phyloP scores from a whole-genome alignment of 2,329 filamentous ascomycete species.

The Stagonosporopsis rhizophila region DNA sequence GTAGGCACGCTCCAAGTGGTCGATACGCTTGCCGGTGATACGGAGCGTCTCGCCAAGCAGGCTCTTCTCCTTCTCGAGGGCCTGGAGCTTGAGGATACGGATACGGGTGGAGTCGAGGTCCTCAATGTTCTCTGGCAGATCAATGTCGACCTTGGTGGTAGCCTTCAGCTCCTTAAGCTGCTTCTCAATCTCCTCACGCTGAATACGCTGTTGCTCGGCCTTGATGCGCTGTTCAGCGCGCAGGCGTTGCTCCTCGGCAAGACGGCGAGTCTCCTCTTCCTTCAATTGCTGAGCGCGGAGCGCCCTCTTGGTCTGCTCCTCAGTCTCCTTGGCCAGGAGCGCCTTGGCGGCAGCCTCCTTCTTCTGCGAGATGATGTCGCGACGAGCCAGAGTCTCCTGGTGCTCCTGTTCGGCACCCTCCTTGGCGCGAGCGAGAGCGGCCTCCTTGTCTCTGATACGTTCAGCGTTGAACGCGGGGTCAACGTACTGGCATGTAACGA shows the following conservation, averaged over 20 bases:
- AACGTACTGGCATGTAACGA: slow-evolving; percentile 94
- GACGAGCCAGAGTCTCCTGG: slow-evolving; percentile 80
- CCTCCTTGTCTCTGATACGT: slow-evolving; percentile 78
- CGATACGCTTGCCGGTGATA: slow-evolving; percentile 92
- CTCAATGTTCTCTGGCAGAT: slow-evolving; percentile 81
- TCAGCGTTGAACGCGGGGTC: slow-evolving; percentile 87
- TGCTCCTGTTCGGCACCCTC: slow-evolving; percentile 93
- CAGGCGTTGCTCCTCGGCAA: slow-evolving; percentile 90
- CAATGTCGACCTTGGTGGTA: slow-evolving; percentile 85
- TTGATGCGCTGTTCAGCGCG: slow-evolving; percentile 90
- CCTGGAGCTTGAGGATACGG: slow-evolving; percentile 91
- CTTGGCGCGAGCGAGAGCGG: slow-evolving; percentile 80
- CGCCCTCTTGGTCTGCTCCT: slow-evolving; percentile 87
- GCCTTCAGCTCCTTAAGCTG: slow-evolving; percentile 96
- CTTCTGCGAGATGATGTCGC: slow-evolving; percentile 92
- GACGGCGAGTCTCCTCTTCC: slow-evolving; percentile 86
- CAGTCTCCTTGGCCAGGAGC: slow-evolving; percentile 86
- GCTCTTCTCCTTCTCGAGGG: slow-evolving; percentile 98
- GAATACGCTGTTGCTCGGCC: slow-evolving; percentile 51
- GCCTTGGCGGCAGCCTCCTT: slow-evolving; percentile 94
- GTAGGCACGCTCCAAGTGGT: slow-evolving; percentile 96
- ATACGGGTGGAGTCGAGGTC: slow-evolving; percentile 67
- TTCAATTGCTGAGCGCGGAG: slow-evolving; percentile 86
- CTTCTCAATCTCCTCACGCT: slow-evolving; percentile 69
- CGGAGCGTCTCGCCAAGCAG: slow-evolving; percentile 90